Evolutionary conservation across 257 asterid species (phyloP), one percentile per base, ranked within the genome.

Genomic region (Salvia splendens): DNA sequence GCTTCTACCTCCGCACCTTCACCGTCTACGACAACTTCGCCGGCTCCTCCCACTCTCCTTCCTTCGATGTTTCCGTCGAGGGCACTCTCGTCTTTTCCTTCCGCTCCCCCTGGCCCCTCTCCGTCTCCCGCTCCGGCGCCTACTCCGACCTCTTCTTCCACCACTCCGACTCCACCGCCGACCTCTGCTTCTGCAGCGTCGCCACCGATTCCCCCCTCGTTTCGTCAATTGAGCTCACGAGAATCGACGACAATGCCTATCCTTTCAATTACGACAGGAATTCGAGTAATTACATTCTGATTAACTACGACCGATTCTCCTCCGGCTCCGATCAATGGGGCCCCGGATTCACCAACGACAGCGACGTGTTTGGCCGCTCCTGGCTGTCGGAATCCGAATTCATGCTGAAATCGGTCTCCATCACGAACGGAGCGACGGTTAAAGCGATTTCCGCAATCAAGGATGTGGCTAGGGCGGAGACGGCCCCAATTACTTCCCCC

Each of bases 311-410:
- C 5, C 67, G 99, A 12, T 85, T 94, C 46, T 85, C 96, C 0
- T 76, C 89, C 62, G 96, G 98, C 41, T 85, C 99, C 62, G 89
- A 69, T 36, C 88, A 87, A 70, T 94, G 99, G 99, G 97, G 98
- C 1, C 92, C 95, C 11, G 97, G 97, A 0, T 88, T 94, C 72
- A 91, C 79, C 41, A 91, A 88, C 41, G 99, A 94, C 57, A 81
- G 95, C 0, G 99, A 94, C 67, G 40, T 72, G 24, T 87, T 94
- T 35, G 89, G 95, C 49, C 84, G 97, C 14, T 77, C 96, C 0
- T 94, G 99, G 99, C 85, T 78, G 58, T 87, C 97, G 0, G 99
- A 84, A 28, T 17, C 83, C 2, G 77, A 63, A 1, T 85, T 77
- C 75, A 72, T 92, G 52, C 12, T 61, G 4, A 42, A 32, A 36